Evolutionary conservation across 23 red algal species (phyloP).

Genomic region (Gracilaria domingensis): DNA sequence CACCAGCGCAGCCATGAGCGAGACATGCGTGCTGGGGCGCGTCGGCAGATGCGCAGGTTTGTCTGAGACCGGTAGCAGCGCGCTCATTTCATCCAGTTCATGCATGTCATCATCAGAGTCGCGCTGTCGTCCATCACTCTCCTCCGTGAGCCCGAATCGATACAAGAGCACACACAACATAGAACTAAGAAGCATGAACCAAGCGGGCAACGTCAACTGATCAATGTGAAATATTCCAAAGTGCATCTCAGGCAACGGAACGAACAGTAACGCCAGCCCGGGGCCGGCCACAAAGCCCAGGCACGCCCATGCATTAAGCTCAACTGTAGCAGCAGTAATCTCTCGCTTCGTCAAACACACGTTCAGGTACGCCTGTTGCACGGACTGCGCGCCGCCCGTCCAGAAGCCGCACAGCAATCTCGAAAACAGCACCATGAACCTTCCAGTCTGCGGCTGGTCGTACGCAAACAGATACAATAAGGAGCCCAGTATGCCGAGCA

Average conservation of each 20-base stretch:
- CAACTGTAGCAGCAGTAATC: slow-evolving; percentile 37
- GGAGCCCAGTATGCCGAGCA: slow-evolving; percentile 36
- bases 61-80: not conserved
- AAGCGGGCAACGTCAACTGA: slow-evolving; percentile 63
- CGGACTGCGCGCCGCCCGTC: slow-evolving; percentile 72
- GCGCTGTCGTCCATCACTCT: not conserved
- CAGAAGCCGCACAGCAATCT: slow-evolving; percentile 43
- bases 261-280: slow-evolving; percentile 11
- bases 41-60: not conserved
- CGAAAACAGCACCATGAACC: not conserved
- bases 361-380: slow-evolving; percentile 53
- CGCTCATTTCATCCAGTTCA: not conserved
- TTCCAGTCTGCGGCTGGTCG: not conserved
- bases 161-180: slow-evolving; percentile 34
- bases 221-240: slow-evolving; percentile 2
- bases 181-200: slow-evolving; percentile 44
- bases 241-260: slow-evolving; percentile 1
- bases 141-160: not conserved
- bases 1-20: not conserved
- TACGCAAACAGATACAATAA: slow-evolving; percentile 49
- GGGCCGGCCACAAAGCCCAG: slow-evolving; percentile 69
- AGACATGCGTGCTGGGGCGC: not conserved
- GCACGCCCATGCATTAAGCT: slow-evolving; percentile 39
- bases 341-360: not conserved
- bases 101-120: not conserved